Evolutionary conservation across 2,329 filamentous ascomycete genomes (phyloP), one percentile per base, ranked within the genome.

Genomic region (Calycina herbarum): DNA sequence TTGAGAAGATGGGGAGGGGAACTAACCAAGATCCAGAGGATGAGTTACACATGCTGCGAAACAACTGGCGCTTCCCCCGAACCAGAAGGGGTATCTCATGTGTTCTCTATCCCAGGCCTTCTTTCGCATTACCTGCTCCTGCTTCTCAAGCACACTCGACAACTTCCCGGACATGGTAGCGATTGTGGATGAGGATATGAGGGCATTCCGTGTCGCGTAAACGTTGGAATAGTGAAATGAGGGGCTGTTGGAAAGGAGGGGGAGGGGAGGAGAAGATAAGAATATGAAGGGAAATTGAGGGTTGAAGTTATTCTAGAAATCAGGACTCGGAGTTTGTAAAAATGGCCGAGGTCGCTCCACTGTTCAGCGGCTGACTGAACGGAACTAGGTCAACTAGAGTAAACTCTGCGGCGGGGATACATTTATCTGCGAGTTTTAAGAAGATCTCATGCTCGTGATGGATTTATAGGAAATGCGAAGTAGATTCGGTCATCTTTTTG

Each of bases 31-130:
- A 85, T 97, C 94, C 76, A 98, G 82, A 60, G 94, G 94, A 83
- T 98, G 94, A 35, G 94, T 98, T 59, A 97, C 91, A 72, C 88
- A 89, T 57, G 94, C 94, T 45, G 94, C 94, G 82, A 95, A 89
- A 77, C 92, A 96, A 76, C 92, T 95, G 61, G 94, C 93, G 77
- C 92, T 97, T 64, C 95, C 95, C 69, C 95, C 95, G 78, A 99
- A 98, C 95, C 94, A 98, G 79, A 94, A 94, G 10, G 91, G 91
- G 80, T 94, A 94, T 35, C 74, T 70, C 27, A 81, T 64, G 59
- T 68, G 62, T 57, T 67, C 73, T 61, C 74, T 73, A 66, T 75
- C 73, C 66, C 42, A 66, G 35, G 64, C 64, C 58, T 70, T 67
- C 65, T 72, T 71, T 57, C 62, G 38, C 38, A 66, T 63, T 48